Evolutionary conservation across 176 grass and related monocot genomes (phyloP).

Genomic region (Ampelocalamus luodianensis): DNA sequence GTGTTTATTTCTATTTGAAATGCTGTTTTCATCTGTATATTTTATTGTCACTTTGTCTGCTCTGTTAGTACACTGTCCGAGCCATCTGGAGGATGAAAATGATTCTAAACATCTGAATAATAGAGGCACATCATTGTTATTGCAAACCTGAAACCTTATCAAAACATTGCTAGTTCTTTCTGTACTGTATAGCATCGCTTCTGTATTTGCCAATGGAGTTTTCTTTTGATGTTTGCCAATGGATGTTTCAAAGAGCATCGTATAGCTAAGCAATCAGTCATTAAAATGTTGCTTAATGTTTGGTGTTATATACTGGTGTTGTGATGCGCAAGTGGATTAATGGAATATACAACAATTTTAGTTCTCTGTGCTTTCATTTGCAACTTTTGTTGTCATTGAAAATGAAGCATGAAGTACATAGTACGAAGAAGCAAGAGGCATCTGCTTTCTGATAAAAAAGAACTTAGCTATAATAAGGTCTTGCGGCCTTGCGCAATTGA

Average conservation of each 20-base stretch:
- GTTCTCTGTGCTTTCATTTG: slow-evolving; percentile 27
- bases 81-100: slow-evolving; percentile 12
- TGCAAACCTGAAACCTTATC: slow-evolving; percentile 12
- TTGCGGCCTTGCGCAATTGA: slow-evolving; percentile 26
- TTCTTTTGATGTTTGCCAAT: neutral
- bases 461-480: slow-evolving; percentile 32
- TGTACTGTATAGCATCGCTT: neutral
- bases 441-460: slow-evolving; percentile 33
- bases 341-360: slow-evolving; percentile 5
- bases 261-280: neutral
- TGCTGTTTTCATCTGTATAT: slow-evolving; percentile 29
- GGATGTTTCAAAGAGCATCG: slow-evolving; percentile 28
- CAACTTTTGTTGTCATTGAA: neutral
- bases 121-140: slow-evolving; percentile 1
- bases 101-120: slow-evolving; percentile 30
- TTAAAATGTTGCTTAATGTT: slow-evolving; percentile 27
- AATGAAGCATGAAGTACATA: slow-evolving; percentile 24
- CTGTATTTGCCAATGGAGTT: neutral
- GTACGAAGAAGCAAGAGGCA: slow-evolving; percentile 23
- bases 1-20: slow-evolving; percentile 19
- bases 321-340: neutral
- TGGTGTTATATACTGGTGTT: slow-evolving; percentile 21
- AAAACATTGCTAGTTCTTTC: slow-evolving; percentile 27
- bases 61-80: neutral
- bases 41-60: neutral